These are phyloP conservation scores for Botrytis fragariae DNA, from an alignment of 2,329 filamentous ascomycete genomes.

Conservation along the genomic window DNA sequence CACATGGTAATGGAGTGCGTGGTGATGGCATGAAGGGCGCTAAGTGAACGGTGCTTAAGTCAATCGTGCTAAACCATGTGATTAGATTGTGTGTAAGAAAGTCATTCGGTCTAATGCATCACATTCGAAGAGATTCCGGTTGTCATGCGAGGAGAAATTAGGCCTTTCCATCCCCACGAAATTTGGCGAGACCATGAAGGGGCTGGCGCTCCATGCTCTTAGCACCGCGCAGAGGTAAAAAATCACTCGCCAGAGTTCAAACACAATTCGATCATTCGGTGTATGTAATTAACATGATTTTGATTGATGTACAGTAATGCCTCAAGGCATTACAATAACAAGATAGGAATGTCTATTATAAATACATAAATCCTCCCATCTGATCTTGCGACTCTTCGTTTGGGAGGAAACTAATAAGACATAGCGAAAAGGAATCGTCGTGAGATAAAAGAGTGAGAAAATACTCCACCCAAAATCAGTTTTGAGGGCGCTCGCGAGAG, in stretches of 20 bases:
- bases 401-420: conserved; percentile 6
- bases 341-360: neutral
- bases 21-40: no score
- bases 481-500: conserved; percentile 11
- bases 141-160: neutral
- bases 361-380: neutral
- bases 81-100: neutral
- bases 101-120: neutral
- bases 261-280: neutral
- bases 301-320: neutral
- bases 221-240: neutral
- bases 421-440: neutral
- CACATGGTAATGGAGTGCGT: neutral
- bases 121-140: neutral
- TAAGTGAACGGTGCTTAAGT: no score
- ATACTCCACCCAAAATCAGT: neutral
- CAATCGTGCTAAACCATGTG: neutral
- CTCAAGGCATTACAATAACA: neutral
- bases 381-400: neutral
- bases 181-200: conserved; percentile 4
- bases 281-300: neutral
- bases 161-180: neutral
- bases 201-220: neutral
- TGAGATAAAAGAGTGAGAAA: neutral
- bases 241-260: neutral